phyloP scores from a whole-genome alignment of 371 early-diverging fungal species.

The Rhizopus stolonifer region DNA sequence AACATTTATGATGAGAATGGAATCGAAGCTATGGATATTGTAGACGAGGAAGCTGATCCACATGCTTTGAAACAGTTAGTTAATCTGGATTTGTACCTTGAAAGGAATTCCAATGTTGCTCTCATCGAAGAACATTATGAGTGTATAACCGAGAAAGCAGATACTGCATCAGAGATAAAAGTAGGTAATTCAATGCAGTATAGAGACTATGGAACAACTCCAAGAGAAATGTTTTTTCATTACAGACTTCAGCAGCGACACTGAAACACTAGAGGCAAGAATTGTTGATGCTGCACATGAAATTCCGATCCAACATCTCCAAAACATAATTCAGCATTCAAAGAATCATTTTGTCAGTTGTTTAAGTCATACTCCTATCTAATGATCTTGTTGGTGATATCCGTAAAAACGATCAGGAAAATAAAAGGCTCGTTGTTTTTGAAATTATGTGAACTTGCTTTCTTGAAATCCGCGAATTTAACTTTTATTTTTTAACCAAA shows the following conservation, averaged over 20 bases:
- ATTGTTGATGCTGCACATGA: too few relatives aligned
- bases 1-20: slow-evolving; percentile 5
- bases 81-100: slow-evolving; percentile 7
- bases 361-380: too few relatives aligned
- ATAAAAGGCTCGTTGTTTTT: too few relatives aligned
- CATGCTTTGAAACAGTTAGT: background rate
- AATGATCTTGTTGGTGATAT: too few relatives aligned
- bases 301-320: too few relatives aligned
- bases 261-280: background rate
- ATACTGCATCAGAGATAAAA: slow-evolving; percentile 3
- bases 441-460: too few relatives aligned
- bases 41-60: background rate
- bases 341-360: too few relatives aligned
- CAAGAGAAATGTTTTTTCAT: background rate
- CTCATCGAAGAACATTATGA: slow-evolving; percentile 3
- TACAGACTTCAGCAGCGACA: background rate
- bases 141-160: background rate
- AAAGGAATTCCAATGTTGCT: background rate
- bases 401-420: too few relatives aligned
- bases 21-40: too few relatives aligned
- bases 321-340: too few relatives aligned
- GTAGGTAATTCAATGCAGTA: slow-evolving; percentile 4
- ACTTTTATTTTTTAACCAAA: too few relatives aligned
- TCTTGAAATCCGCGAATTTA: too few relatives aligned
- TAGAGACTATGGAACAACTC: background rate